Percentiles rank a stretch among this genome's conserved stretches.
These are phyloP conservation scores for Fonsecaea monophora DNA, from an alignment of 2,329 filamentous ascomycete species.

Conservation along the genomic window DNA sequence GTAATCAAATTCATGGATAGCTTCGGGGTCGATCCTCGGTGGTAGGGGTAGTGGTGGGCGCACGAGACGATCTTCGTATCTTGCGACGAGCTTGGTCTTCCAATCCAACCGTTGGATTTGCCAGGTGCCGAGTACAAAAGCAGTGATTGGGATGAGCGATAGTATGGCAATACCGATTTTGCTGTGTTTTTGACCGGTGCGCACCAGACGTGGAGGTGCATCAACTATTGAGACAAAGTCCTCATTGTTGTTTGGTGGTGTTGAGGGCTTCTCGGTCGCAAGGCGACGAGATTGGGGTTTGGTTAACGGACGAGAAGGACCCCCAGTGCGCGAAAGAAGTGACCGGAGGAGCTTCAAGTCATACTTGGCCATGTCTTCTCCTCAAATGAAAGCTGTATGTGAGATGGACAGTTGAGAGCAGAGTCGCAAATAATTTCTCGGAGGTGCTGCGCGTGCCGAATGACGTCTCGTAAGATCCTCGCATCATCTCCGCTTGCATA, in stretches of 20 bases:
- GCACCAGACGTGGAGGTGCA: conserved; percentile 80
- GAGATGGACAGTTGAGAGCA: not conserved
- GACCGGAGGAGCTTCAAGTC: conserved; percentile 26
- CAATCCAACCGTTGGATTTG: conserved; percentile 90
- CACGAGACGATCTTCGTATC: conserved; percentile 88
- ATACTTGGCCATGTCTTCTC: conserved; percentile 27
- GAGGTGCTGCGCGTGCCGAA: not conserved
- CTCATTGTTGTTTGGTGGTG: conserved; percentile 68
- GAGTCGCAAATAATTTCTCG: conserved; percentile 10
- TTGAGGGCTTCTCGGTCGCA: conserved; percentile 20
- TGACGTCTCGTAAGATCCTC: not conserved
- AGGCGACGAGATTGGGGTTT: conserved; percentile 15
- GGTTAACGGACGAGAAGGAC: conserved; percentile 5
- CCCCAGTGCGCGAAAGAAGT: conserved; percentile 6
- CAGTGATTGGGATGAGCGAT: conserved; percentile 87
- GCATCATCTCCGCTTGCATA: not conserved
- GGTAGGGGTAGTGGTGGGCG: conserved; percentile 85
- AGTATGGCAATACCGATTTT: conserved; percentile 35
- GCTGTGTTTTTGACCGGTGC: conserved; percentile 71
- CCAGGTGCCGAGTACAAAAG: conserved; percentile 91
- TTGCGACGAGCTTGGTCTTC: conserved; percentile 92
- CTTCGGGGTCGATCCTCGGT: conserved; percentile 78
- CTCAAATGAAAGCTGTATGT: not conserved
- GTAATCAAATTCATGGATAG: conserved; percentile 89
- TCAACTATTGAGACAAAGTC: conserved; percentile 86